Conservation (phyloP, 352 stramenopile genomes). For the Phytophthora hibernalis region DNA sequence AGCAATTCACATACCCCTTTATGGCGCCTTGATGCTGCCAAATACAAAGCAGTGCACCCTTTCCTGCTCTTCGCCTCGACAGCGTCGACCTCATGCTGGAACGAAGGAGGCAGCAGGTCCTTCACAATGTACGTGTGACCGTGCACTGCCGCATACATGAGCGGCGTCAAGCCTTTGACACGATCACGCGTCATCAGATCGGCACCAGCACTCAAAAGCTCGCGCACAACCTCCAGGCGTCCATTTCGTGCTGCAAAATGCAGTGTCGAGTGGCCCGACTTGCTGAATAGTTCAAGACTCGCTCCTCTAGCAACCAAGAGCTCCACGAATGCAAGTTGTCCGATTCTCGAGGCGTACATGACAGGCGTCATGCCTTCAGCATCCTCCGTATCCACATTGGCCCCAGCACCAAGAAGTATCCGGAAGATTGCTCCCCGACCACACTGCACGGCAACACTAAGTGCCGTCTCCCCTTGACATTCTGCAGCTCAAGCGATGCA, state of each 20-base stretch:
- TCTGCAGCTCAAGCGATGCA: constrained; percentile 24
- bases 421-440: constrained; percentile 21
- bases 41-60: constrained; percentile 28
- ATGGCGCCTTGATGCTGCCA: constrained; percentile 28
- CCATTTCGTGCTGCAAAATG: constrained; percentile 31
- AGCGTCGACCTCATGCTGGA: constrained; percentile 14
- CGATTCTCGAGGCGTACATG: constrained; percentile 36
- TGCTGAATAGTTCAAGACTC: constrained; percentile 8
- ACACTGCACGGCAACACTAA: constrained; percentile 30
- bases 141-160: constrained; percentile 35
- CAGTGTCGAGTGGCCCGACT: constrained; percentile 24
- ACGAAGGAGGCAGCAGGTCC: constrained; percentile 20
- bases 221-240: constrained; percentile 30
- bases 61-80: constrained; percentile 31
- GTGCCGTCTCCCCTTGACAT: constrained; percentile 21
- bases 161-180: constrained; percentile 25
- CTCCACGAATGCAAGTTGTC: constrained; percentile 25
- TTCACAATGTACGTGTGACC: constrained; percentile 33
- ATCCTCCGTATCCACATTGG: constrained; percentile 23
- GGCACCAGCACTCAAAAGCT: constrained; percentile 23
- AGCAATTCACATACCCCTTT: constrained; percentile 33
- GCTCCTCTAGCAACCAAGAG: constrained; percentile 26
- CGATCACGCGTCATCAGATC: constrained; percentile 23
- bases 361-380: constrained; percentile 30
- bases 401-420: constrained; percentile 23